A percentile compares a stretch with the other conserved stretches of the same genome.
phyloP scores from a whole-genome alignment of 148 eudicot species.

The Vaccinium myrtillus region DNA sequence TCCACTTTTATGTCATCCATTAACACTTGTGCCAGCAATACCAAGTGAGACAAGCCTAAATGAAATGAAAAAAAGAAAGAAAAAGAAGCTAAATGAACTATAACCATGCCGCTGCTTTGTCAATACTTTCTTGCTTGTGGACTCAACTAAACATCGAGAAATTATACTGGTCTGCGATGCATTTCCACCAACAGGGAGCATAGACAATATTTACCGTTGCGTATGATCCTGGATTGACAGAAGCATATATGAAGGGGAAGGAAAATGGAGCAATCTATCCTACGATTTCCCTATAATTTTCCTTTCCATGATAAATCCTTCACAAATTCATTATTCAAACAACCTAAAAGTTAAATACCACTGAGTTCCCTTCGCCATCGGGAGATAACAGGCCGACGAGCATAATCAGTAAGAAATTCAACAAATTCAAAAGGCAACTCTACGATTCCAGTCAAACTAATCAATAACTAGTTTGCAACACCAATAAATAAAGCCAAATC shows the following conservation, averaged over 20 bases:
- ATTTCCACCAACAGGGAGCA: constrained; percentile 2
- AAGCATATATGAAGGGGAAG: background rate
- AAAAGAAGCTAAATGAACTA: no score
- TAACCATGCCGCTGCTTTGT: no score
- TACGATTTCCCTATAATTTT: background rate
- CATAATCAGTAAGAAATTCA: background rate
- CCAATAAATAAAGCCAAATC: background rate
- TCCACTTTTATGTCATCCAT: no score
- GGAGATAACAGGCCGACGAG: background rate
- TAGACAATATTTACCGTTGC: background rate
- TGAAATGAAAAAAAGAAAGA: no score
- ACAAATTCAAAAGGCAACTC: background rate
- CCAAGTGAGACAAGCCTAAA: no score
- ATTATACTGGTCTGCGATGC: background rate
- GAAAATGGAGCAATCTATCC: background rate
- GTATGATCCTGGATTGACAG: background rate
- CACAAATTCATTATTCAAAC: background rate
- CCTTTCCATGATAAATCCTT: background rate
- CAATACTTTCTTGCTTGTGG: no score
- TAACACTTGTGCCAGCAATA: no score
- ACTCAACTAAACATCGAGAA: background rate
- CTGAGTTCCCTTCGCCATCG: no score
- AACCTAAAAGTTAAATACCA: no score
- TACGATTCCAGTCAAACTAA: background rate
- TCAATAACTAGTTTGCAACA: background rate